A percentile compares a stretch with the other conserved stretches of the same genome.
These are phyloP conservation scores for Colletotrichum limetticola DNA, from an alignment of 2,329 filamentous ascomycete species.

Conservation along the genomic window DNA sequence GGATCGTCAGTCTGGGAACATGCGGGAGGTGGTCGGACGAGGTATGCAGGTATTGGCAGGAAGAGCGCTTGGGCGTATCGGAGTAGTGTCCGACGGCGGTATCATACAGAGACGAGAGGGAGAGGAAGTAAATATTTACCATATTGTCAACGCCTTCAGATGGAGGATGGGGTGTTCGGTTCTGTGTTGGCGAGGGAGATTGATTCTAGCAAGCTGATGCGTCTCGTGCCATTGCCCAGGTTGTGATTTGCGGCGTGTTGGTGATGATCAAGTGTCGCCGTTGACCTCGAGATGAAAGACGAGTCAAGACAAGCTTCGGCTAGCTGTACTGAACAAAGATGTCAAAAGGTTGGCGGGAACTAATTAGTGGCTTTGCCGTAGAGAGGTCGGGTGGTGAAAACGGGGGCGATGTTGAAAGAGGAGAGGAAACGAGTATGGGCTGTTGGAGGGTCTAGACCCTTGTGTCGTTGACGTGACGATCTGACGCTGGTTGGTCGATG, in stretches of 20 bases:
- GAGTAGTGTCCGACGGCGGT: background rate
- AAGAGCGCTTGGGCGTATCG: background rate
- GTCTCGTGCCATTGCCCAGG: conserved; percentile 25
- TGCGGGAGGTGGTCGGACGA: background rate
- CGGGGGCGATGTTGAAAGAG: background rate
- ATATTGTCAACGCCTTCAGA: conserved; percentile 5
- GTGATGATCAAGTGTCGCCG: background rate
- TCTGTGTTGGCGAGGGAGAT: background rate
- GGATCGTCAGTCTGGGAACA: background rate
- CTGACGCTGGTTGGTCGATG: conserved; percentile 16
- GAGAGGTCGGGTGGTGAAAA: background rate
- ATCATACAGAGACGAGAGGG: background rate
- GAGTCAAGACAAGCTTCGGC: too few relatives aligned
- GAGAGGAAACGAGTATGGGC: background rate
- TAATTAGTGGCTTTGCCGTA: background rate
- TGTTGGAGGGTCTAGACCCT: conserved; percentile 14
- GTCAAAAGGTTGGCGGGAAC: background rate
- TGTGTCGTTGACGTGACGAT: conserved; percentile 1
- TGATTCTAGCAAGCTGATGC: background rate
- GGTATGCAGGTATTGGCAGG: background rate
- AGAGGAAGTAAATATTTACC: conserved; percentile 2
- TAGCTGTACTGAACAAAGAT: background rate
- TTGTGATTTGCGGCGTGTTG: background rate
- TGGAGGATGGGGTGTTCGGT: background rate
- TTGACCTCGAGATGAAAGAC: background rate